Conservation (phyloP, 1,284 basidiomycete genomes). For the Omphalotus olearius region DNA sequence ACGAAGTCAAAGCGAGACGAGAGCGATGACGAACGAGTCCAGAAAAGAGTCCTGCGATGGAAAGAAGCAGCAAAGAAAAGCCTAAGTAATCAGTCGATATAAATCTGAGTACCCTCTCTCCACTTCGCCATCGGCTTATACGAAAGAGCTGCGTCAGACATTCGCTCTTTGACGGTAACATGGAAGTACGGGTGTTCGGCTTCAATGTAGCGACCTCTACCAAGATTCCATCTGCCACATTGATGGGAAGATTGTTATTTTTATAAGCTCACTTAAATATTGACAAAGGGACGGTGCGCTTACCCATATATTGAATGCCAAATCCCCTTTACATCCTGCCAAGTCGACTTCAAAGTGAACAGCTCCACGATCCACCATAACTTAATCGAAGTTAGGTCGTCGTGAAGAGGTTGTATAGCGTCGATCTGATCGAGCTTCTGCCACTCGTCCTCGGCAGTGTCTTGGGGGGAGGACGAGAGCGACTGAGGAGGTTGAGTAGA, state of each 20-base stretch:
- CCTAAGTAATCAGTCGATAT: slow-evolving; percentile 1
- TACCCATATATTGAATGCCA: slow-evolving; percentile 37
- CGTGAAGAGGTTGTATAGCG: slow-evolving; percentile 33
- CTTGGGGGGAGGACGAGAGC: too few species aligned
- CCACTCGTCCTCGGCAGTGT: too few species aligned
- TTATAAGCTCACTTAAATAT: not conserved
- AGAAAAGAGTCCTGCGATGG: too few species aligned
- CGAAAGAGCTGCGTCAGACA: not conserved
- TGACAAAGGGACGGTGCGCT: slow-evolving; percentile 16
- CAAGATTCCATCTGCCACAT: slow-evolving; percentile 1
- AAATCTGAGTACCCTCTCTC: slow-evolving; percentile 6
- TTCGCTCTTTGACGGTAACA: slow-evolving; percentile 9
- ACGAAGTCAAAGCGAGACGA: too few species aligned
- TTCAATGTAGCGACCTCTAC: slow-evolving; percentile 9
- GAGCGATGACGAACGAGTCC: too few species aligned
- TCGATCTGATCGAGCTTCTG: slow-evolving; percentile 27
- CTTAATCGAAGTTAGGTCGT: slow-evolving; percentile 28
- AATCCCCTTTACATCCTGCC: slow-evolving; percentile 35
- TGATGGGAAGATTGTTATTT: not conserved
- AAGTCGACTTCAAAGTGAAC: slow-evolving; percentile 34
- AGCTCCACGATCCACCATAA: slow-evolving; percentile 48
- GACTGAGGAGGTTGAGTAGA: too few species aligned
- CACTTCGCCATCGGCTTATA: slow-evolving; percentile 11
- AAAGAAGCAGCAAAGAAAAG: too few species aligned
- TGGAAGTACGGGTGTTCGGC: slow-evolving; percentile 9